A percentile compares a stretch with the other conserved stretches of the same genome.
These are phyloP conservation scores for Marchantia polymorpha DNA, from an alignment of 225 moss, liverwort and hornwort species.

Conservation along the genomic window DNA sequence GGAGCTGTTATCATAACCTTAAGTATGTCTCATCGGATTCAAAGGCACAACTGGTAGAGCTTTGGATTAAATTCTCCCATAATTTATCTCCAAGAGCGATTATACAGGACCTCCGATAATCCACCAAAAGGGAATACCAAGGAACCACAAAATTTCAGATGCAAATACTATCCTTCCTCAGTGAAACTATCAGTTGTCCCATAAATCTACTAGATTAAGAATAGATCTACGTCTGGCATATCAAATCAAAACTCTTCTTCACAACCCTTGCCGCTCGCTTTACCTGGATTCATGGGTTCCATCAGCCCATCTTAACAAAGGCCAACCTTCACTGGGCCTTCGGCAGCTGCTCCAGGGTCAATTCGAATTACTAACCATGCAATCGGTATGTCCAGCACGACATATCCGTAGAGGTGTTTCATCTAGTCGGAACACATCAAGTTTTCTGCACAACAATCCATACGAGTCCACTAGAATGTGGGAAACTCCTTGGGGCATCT, in stretches of 20 bases:
- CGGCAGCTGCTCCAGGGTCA: conserved; percentile 31
- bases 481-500: conserved; percentile 34
- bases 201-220: conserved; percentile 1
- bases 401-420: conserved; percentile 22
- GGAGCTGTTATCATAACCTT: background rate
- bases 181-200: conserved; percentile 24
- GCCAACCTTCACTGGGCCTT: conserved; percentile 19
- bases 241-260: conserved; percentile 25
- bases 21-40: background rate
- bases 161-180: conserved; percentile 8
- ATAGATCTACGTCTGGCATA: conserved; percentile 14
- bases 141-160: conserved; percentile 23
- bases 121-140: conserved; percentile 17
- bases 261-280: conserved; percentile 11
- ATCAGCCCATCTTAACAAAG: conserved; percentile 14
- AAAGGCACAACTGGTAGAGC: background rate
- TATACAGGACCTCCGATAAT: conserved; percentile 20
- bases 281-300: conserved; percentile 17
- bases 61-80: conserved; percentile 7
- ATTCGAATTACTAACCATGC: conserved; percentile 20
- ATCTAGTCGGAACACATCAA: conserved; percentile 32
- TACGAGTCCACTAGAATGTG: conserved; percentile 38
- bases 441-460: conserved; percentile 52
- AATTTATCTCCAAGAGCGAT: background rate
- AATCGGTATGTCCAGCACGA: conserved; percentile 32